Conservation (phyloP, 1,139 yeast genomes). For the Scheffersomyces stambukii region DNA sequence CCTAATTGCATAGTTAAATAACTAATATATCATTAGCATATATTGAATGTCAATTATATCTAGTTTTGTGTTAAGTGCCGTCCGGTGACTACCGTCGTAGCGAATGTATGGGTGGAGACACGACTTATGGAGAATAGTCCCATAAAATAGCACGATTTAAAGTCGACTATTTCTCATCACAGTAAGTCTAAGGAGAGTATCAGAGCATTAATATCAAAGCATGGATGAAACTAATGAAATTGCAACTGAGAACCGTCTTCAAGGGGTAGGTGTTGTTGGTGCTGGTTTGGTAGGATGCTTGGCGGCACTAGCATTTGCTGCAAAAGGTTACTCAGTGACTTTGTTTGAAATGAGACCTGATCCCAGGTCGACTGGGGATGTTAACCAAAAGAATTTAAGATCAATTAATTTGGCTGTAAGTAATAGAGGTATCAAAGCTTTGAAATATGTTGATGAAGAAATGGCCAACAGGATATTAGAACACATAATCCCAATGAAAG, state of each 20-base stretch:
- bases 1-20: no score
- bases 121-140: not conserved
- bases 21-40: no score
- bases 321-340: slow-evolving; percentile 69
- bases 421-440: slow-evolving; percentile 72
- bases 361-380: slow-evolving; percentile 23
- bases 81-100: not conserved
- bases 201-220: no score
- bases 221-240: no score
- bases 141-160: not conserved
- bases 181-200: no score
- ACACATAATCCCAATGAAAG: slow-evolving; percentile 77
- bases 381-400: slow-evolving; percentile 35
- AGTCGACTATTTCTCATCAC: not conserved
- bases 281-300: slow-evolving; percentile 91
- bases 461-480: slow-evolving; percentile 55
- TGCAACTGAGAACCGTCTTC: not conserved
- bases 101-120: not conserved
- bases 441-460: slow-evolving; percentile 55
- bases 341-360: slow-evolving; percentile 58
- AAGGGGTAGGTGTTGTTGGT: slow-evolving; percentile 53
- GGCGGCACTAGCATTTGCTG: slow-evolving; percentile 75
- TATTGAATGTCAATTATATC: no score
- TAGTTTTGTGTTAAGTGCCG: no score
- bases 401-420: slow-evolving; percentile 88